A percentile compares a stretch with the other conserved stretches of the same genome.
phyloP scores from a whole-genome alignment of 495 filamentous ascomycete genomes.

The Penicillium paxilli region DNA sequence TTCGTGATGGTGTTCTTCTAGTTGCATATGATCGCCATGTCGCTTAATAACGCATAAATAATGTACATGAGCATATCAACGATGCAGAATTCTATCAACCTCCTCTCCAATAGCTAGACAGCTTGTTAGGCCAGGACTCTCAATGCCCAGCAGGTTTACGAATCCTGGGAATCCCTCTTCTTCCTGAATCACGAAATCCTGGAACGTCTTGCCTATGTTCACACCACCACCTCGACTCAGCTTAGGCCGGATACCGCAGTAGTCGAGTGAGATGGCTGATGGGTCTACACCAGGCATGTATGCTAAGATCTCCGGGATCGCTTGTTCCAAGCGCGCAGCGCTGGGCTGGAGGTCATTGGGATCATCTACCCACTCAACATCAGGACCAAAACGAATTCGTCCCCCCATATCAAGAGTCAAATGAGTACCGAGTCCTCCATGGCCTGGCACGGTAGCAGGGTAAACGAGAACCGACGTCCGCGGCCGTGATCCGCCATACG shows the following conservation, averaged over 20 bases:
- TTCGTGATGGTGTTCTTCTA: neutral
- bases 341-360: slow-evolving; percentile 56
- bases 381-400: slow-evolving; percentile 87
- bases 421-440: slow-evolving; percentile 88
- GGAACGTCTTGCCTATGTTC: slow-evolving; percentile 62
- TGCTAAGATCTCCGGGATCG: slow-evolving; percentile 69
- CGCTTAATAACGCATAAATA: neutral
- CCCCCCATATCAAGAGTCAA: slow-evolving; percentile 88
- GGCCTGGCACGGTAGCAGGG: slow-evolving; percentile 76
- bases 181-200: slow-evolving; percentile 81
- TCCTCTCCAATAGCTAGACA: slow-evolving; percentile 84
- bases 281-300: slow-evolving; percentile 76
- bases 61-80: too few species aligned
- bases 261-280: slow-evolving; percentile 72
- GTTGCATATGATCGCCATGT: neutral
- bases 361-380: slow-evolving; percentile 87
- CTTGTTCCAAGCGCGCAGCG: slow-evolving; percentile 60
- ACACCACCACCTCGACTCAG: slow-evolving; percentile 59
- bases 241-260: slow-evolving; percentile 90
- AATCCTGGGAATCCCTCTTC: slow-evolving; percentile 86
- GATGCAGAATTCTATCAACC: slow-evolving; percentile 75
- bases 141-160: slow-evolving; percentile 90
- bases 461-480: slow-evolving; percentile 78
- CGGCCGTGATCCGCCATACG: slow-evolving; percentile 67
- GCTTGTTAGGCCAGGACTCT: slow-evolving; percentile 92